These are phyloP conservation scores for Sporisorium sorghi DNA, from an alignment of 1,284 basidiomycete genomes.

Conservation along the genomic window DNA sequence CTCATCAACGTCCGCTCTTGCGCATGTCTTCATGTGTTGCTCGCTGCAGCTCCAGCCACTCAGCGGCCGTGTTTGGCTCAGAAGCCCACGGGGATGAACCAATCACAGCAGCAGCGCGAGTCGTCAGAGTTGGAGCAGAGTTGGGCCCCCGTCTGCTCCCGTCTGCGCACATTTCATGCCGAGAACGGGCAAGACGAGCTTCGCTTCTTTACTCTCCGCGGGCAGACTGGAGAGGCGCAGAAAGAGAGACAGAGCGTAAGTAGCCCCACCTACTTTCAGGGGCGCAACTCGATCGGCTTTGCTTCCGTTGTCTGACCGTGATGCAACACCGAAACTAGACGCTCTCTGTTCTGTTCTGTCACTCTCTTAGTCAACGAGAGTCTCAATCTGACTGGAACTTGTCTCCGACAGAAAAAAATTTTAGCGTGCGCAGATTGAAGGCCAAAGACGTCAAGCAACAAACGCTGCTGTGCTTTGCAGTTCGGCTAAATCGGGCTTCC, in stretches of 20 bases:
- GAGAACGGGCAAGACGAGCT: slow-evolving; percentile 9
- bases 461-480: not conserved
- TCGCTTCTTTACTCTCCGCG: not conserved
- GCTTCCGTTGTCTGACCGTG: slow-evolving; percentile 1
- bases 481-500: slow-evolving; percentile 21
- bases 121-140: not conserved
- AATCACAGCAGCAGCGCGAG: not conserved
- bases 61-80: slow-evolving; percentile 2
- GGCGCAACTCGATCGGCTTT: slow-evolving; percentile 2
- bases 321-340: not conserved
- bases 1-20: not conserved
- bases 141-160: slow-evolving; percentile 12
- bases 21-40: slow-evolving; percentile 8
- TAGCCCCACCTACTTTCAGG: too few relatives aligned
- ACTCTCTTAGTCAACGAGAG: not conserved
- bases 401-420: slow-evolving; percentile 4
- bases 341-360: too few relatives aligned
- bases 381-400: too few relatives aligned
- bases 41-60: not conserved
- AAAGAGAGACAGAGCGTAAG: not conserved
- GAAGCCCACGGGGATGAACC: slow-evolving; percentile 18
- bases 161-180: slow-evolving; percentile 17
- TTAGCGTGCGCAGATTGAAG: not conserved
- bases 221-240: not conserved
- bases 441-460: slow-evolving; percentile 4